Percentiles rank a stretch among this genome's conserved stretches.
These are phyloP conservation scores for Angomonas ambiguus DNA, from an alignment of 208 protist species.

Conservation along the genomic window DNA sequence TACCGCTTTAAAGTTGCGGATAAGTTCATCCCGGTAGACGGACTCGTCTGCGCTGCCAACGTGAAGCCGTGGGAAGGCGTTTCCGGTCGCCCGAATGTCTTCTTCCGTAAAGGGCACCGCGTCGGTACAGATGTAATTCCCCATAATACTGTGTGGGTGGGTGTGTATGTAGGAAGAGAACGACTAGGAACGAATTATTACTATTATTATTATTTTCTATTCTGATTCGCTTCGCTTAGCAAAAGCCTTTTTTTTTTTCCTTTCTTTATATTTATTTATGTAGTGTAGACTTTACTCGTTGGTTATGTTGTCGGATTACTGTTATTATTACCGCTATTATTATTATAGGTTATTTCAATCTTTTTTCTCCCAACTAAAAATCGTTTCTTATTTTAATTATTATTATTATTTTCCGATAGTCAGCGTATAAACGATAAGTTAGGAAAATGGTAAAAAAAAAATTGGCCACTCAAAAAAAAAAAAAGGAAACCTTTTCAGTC, in stretches of 20 bases:
- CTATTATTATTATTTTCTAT: background rate
- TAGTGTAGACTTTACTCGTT: background rate
- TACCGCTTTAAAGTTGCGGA: slow-evolving; percentile 23
- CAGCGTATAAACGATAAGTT: background rate
- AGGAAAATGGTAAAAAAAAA: background rate
- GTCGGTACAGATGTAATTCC: slow-evolving; percentile 55
- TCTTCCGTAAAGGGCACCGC: slow-evolving; percentile 38
- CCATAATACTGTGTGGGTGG: slow-evolving; percentile 31
- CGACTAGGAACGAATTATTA: too few relatives aligned
- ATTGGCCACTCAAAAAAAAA: background rate
- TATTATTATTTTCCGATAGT: too few relatives aligned
- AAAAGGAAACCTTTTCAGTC: too few relatives aligned
- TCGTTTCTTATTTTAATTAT: too few relatives aligned
- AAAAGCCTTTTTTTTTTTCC: too few relatives aligned
- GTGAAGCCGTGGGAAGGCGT: slow-evolving; percentile 4
- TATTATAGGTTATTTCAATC: too few relatives aligned
- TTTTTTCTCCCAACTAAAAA: too few relatives aligned
- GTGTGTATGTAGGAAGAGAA: background rate
- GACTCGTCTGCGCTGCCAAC: slow-evolving; percentile 9
- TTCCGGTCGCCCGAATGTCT: slow-evolving; percentile 21
- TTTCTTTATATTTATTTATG: too few relatives aligned
- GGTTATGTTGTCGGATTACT: background rate
- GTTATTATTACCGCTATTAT: slow-evolving; percentile 10
- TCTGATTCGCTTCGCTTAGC: background rate
- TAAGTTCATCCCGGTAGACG: slow-evolving; percentile 5